Evolutionary conservation across 2,329 filamentous ascomycete species (phyloP).

Genomic region (Emmonsiellopsis sp.): DNA sequence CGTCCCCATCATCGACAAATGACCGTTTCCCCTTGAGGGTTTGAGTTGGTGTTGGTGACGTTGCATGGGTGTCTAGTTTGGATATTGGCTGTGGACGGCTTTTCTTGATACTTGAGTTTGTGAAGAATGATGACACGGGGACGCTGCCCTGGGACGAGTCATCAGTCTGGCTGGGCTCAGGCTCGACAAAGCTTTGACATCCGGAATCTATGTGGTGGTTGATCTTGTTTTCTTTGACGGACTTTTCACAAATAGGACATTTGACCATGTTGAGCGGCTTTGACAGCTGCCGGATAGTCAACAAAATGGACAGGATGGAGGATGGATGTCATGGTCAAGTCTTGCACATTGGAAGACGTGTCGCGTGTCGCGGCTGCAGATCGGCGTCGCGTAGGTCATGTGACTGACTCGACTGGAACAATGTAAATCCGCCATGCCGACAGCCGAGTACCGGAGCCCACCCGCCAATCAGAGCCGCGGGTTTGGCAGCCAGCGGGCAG

Average conservation of each 20-base stretch:
- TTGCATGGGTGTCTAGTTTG: slow-evolving; percentile 10
- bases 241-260: slow-evolving; percentile 68
- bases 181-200: slow-evolving; percentile 59
- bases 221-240: slow-evolving; percentile 65
- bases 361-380: too few relatives aligned
- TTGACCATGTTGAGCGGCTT: slow-evolving; percentile 43
- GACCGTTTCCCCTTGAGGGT: slow-evolving; percentile 25
- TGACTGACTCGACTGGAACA: too few relatives aligned
- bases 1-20: slow-evolving; percentile 17
- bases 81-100: slow-evolving; percentile 20
- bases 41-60: slow-evolving; percentile 21
- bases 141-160: slow-evolving; percentile 23
- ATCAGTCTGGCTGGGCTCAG: slow-evolving; percentile 37
- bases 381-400: too few relatives aligned
- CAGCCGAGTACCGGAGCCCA: too few relatives aligned
- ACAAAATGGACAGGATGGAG: background rate
- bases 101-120: slow-evolving; percentile 37
- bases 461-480: too few relatives aligned
- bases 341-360: too few relatives aligned
- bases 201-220: slow-evolving; percentile 85
- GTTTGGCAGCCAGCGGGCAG: too few relatives aligned
- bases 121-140: slow-evolving; percentile 39
- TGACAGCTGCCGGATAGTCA: background rate
- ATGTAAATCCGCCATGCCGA: too few relatives aligned
- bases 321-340: background rate